Percentiles rank a stretch among this genome's conserved stretches.
These are phyloP conservation scores for Pseudisothecium myosuroides DNA, from an alignment of 225 moss, liverwort and hornwort species.

Conservation along the genomic window DNA sequence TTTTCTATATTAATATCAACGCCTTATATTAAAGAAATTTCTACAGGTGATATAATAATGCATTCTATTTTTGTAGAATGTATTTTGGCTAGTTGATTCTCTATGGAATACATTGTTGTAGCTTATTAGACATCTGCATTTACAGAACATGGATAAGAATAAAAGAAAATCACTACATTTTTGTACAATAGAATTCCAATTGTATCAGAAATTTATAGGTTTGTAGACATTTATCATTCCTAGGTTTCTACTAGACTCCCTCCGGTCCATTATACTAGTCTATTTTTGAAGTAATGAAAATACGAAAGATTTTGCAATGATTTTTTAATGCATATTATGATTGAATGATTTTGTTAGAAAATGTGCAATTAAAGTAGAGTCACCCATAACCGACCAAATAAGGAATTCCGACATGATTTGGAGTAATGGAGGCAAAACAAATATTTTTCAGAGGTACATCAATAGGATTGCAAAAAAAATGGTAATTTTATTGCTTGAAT, in stretches of 20 bases:
- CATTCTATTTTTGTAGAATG: background rate
- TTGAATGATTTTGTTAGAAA: background rate
- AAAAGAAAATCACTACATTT: rapidly evolving
- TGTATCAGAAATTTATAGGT: rapidly evolving
- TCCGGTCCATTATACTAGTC: rapidly evolving
- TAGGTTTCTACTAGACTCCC: too few species aligned
- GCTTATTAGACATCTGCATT: too few species aligned
- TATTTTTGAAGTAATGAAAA: background rate
- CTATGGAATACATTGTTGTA: rapidly evolving
- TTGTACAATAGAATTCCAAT: rapidly evolving
- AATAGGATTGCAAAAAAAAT: too few species aligned
- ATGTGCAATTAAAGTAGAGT: too few species aligned
- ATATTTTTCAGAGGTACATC: too few species aligned
- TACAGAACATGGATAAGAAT: rapidly evolving
- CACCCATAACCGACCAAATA: too few species aligned
- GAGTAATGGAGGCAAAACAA: too few species aligned
- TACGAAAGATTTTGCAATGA: background rate
- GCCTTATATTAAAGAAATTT: background rate
- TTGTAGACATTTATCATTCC: rapidly evolving
- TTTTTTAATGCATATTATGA: rapidly evolving
- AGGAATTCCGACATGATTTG: too few species aligned
- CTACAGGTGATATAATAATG: background rate
- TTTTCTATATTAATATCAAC: background rate
- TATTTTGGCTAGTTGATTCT: rapidly evolving
- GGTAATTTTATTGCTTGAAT: too few species aligned